Conservation (phyloP, 306 rosid species). For the Sophora flavescens region DNA sequence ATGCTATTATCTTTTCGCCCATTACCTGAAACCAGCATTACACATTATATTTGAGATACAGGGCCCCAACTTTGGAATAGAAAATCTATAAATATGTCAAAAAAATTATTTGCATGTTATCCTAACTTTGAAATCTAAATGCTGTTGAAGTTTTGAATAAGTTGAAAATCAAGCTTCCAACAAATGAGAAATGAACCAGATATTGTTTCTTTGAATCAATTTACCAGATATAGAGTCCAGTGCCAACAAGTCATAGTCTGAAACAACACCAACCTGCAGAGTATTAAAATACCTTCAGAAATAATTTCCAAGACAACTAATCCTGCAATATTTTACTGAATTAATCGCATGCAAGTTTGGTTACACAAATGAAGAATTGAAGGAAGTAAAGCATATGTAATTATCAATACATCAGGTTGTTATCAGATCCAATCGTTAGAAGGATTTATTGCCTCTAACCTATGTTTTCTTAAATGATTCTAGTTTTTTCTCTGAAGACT, state of each 20-base stretch:
- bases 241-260: conserved; percentile 94
- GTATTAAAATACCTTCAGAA: conserved; percentile 41
- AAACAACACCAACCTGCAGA: conserved; percentile 93
- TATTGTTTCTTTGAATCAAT: conserved; percentile 20
- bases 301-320: conserved; percentile 37
- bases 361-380: background rate
- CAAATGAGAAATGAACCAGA: conserved; percentile 25
- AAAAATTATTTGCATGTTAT: conserved; percentile 2
- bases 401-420: conserved; percentile 25
- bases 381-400: conserved; percentile 29
- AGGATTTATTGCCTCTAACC: conserved; percentile 25
- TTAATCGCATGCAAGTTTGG: conserved; percentile 14
- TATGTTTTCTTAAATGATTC: conserved; percentile 10
- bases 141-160: conserved; percentile 4
- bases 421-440: conserved; percentile 35
- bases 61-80: conserved; percentile 22
- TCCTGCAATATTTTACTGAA: conserved; percentile 1
- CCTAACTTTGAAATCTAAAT: conserved; percentile 9
- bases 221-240: conserved; percentile 92
- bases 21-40: conserved; percentile 61
- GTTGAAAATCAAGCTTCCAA: conserved; percentile 35
- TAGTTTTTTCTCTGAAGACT: background rate
- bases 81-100: conserved; percentile 20
- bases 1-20: conserved; percentile 67
- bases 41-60: conserved; percentile 30